Base-by-base conservation (phyloP, 768 basidiomycete genomes). In the Lentinula lateritia region DNA sequence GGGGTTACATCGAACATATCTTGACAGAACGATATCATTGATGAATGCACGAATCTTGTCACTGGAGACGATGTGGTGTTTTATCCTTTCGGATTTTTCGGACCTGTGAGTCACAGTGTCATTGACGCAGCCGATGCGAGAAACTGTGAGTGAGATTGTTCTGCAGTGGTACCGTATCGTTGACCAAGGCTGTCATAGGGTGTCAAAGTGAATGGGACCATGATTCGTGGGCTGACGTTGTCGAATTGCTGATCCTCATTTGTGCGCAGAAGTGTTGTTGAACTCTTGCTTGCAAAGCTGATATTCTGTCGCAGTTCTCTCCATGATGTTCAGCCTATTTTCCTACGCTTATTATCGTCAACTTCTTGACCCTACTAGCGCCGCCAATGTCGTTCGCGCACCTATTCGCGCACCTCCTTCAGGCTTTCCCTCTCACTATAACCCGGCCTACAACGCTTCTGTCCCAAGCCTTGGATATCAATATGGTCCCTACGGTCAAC, bases 341-440 rank as follows among this genome's bases (percentile, higher is more conserved):
- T 83, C 86, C 2, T 89, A 88, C 69, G 78, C 80, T 13, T 95
- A 87, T 76, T 86, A 89, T 68, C 86, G 87, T 23, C 92, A 95
- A 73, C 68, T 85, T 1, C 80, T 86, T 38, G 88, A 92, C 70
- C 92, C 92, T 1, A 71, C 80, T 3, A 83, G 83, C 64, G 71
- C 78, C 42, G 80, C 74, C 57, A 87, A 88, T 69, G 66, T 78
- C 45, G 67, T 73, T 12, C 84, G 84, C 45, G 76, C 77, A 12
- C 80, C 85, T 64, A 62, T 75, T 61, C 70, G 71, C 61, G 77
- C 77, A 36, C 70, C 68, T 50, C 74, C 70, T 50, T 71, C 67
- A 48, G 78, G 66, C 36, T 73, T 76, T 66, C 81, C 85, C 1
- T 66, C 77, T 2, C 80, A 83, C 68, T 89, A 89, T 71, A 83